phyloP scores from a whole-genome alignment of 2,329 filamentous ascomycete genomes.

The Dactylellina sp. region DNA sequence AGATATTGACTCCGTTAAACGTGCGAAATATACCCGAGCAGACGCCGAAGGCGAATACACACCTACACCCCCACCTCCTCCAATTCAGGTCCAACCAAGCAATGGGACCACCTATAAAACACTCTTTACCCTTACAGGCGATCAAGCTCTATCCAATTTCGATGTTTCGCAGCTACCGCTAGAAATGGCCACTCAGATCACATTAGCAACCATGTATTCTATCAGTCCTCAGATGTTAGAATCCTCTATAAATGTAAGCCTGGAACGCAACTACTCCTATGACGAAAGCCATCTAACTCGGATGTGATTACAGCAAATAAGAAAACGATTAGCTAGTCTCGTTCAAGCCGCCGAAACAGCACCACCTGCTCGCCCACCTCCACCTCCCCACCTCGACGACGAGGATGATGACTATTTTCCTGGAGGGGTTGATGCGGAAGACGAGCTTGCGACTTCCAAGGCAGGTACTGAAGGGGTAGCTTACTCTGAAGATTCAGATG shows the following conservation, averaged over 20 bases:
- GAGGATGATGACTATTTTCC: conserved; percentile 53
- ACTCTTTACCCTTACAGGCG: conserved; percentile 85
- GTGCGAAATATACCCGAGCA: conserved; percentile 36
- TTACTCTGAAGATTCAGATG: conserved; percentile 60
- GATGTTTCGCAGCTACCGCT: conserved; percentile 83
- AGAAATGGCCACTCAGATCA: conserved; percentile 81
- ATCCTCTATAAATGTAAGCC: conserved; percentile 77
- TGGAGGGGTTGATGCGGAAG: conserved; percentile 36
- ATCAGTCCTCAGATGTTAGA: conserved; percentile 77
- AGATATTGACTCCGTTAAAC: conserved; percentile 74
- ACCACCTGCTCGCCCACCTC: conserved; percentile 33
- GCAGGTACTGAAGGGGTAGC: conserved; percentile 10
- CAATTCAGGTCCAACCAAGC: conserved; percentile 55
- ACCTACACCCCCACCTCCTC: conserved; percentile 71
- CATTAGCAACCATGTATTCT: conserved; percentile 79
- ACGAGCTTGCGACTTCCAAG: conserved; percentile 35
- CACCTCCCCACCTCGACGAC: conserved; percentile 36
- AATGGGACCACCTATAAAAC: conserved; percentile 74
- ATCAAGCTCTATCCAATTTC: conserved; percentile 79
- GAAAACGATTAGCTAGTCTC: conserved; percentile 40
- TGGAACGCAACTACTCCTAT: background rate
- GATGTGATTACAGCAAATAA: conserved; percentile 19
- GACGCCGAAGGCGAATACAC: conserved; percentile 62
- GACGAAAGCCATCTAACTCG: conserved; percentile 5
- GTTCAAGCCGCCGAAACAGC: conserved; percentile 38